A percentile compares a stretch with the other conserved stretches of the same genome.
phyloP scores from a whole-genome alignment of 225 moss, liverwort and hornwort genomes.

The Rhytidiadelphus loreus region DNA sequence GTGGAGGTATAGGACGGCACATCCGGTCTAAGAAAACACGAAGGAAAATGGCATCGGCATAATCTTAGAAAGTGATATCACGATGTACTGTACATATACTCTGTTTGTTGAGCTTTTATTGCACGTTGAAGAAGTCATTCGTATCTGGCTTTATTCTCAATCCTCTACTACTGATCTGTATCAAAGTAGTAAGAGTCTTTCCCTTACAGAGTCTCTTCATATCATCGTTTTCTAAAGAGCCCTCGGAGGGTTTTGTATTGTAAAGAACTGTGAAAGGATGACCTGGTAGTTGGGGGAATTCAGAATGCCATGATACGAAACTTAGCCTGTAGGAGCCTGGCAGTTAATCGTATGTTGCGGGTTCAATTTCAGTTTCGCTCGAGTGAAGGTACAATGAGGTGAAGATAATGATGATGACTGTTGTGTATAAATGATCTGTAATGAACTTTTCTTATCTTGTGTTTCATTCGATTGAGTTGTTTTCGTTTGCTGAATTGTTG shows the following conservation, averaged over 20 bases:
- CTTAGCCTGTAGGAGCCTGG: neutral
- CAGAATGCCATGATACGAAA: neutral
- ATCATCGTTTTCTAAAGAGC: neutral
- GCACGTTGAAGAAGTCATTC: neutral
- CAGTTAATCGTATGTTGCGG: neutral
- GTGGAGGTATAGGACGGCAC: neutral
- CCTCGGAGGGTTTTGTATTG: neutral
- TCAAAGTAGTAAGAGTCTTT: neutral
- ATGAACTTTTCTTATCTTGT: neutral
- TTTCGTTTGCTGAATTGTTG: neutral
- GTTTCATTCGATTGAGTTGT: neutral
- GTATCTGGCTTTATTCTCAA: neutral
- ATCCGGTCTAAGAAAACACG: no score
- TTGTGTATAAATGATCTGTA: neutral
- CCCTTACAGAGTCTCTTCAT: neutral
- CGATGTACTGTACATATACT: neutral
- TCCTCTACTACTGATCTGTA: neutral
- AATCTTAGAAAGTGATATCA: no score
- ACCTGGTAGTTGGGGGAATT: neutral
- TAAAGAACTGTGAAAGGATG: neutral
- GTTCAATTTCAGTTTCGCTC: no score
- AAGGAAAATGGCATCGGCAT: neutral
- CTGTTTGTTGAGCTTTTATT: neutral
- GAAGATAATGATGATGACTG: no score
- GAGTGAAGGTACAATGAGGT: neutral